A percentile compares a stretch with the other conserved stretches of the same genome.
These are phyloP conservation scores for Aegilops speltoides DNA, from an alignment of 176 grass and related monocot genomes.

Conservation along the genomic window DNA sequence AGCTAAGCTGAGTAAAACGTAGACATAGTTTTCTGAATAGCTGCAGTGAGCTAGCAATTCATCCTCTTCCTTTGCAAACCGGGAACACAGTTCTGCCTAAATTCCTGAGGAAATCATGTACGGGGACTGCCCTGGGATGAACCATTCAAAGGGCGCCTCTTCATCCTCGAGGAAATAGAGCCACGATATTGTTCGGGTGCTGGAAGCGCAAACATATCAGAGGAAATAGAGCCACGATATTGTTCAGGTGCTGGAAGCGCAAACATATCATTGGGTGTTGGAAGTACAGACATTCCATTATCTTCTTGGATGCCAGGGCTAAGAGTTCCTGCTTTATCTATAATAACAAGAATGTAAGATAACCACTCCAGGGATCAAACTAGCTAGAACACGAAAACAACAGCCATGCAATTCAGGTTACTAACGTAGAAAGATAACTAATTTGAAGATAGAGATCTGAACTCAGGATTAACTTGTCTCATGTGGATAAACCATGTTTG, in stretches of 20 bases:
- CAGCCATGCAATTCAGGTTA: background rate
- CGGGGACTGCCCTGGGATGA: background rate
- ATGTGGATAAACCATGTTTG: background rate
- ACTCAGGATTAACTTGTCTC: background rate
- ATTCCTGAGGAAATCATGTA: constrained; percentile 7
- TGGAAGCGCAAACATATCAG: constrained; percentile 38
- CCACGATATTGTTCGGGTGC: constrained; percentile 24
- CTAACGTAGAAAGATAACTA: background rate
- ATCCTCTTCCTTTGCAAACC: constrained; percentile 1
- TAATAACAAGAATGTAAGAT: background rate
- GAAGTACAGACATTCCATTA: constrained; percentile 30
- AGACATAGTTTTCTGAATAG: background rate
- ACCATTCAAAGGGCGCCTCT: background rate
- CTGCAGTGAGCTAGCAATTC: background rate
- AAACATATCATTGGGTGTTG: constrained; percentile 31
- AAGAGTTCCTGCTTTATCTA: constrained; percentile 24
- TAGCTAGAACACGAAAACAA: background rate
- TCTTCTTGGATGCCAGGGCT: background rate
- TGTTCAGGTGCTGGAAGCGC: constrained; percentile 36
- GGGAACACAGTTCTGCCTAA: background rate
- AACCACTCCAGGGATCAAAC: constrained; percentile 18
- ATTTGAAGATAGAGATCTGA: background rate
- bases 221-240: constrained; percentile 21
- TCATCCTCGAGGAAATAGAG: constrained; percentile 20
- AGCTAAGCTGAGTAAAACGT: background rate